phyloP scores from a whole-genome alignment of 768 basidiomycete genomes.

The Tremella yokohamensis region DNA sequence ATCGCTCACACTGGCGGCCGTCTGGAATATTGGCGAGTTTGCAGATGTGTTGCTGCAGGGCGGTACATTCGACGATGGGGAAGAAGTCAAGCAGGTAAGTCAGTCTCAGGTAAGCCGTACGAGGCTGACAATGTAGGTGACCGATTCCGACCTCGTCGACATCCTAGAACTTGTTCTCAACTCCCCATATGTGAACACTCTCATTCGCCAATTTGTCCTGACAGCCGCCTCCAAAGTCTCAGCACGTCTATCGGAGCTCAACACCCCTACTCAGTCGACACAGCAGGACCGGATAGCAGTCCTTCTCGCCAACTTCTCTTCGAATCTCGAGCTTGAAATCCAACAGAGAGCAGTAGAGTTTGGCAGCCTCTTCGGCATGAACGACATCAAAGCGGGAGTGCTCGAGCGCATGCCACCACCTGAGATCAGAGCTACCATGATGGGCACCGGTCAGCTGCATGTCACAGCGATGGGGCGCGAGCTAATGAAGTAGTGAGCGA shows the following conservation, averaged over 20 bases:
- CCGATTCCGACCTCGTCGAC: slow-evolving; percentile 78
- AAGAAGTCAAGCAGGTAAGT: slow-evolving; percentile 66
- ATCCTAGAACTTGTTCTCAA: slow-evolving; percentile 79
- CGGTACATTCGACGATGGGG: slow-evolving; percentile 70
- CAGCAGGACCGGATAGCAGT: slow-evolving; percentile 71
- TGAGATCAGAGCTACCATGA: slow-evolving; percentile 92
- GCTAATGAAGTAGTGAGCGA: slow-evolving; percentile 68
- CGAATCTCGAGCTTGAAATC: slow-evolving; percentile 85
- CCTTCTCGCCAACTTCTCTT: slow-evolving; percentile 73
- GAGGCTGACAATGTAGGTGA: slow-evolving; percentile 56
- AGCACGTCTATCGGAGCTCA: slow-evolving; percentile 61
- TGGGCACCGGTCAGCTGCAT: slow-evolving; percentile 68
- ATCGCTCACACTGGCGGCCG: slow-evolving; percentile 82
- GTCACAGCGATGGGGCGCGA: not conserved
- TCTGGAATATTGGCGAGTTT: slow-evolving; percentile 97
- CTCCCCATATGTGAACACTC: slow-evolving; percentile 89
- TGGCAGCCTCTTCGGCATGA: slow-evolving; percentile 64
- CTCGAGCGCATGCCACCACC: slow-evolving; percentile 99
- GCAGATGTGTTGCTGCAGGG: slow-evolving; percentile 82
- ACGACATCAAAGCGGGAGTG: slow-evolving; percentile 62
- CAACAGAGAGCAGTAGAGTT: slow-evolving; percentile 97
- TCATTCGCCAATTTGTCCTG: slow-evolving; percentile 87
- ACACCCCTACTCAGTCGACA: slow-evolving; percentile 19
- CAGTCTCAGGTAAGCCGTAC: not conserved
- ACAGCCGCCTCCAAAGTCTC: slow-evolving; percentile 85